Base-by-base conservation (phyloP, 176 grass and related monocot species). In the Carex scoparia region DNA sequence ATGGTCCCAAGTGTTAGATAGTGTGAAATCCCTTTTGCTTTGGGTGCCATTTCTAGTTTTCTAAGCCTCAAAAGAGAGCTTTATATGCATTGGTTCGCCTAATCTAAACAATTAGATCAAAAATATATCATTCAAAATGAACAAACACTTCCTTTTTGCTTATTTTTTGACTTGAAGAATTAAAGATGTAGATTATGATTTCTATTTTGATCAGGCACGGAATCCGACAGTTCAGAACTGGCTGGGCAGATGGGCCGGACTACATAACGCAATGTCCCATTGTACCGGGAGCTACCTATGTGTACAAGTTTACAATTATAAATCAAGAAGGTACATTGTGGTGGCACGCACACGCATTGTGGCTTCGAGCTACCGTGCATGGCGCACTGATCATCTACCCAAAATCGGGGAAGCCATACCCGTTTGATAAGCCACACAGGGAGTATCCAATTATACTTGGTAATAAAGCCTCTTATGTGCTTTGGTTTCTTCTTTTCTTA, bases 301-400 rank as follows among this genome's bases (percentile, higher is more conserved):
- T 89, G 60, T 97, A 97, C 88, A 81, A 89, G 8, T 97, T 91
- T 87, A 91, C 90, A 8, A 83, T 90, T 33, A 71, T 88, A 82
- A 35, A 65, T 18, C 95, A 97, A 86, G 94, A 94, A 84, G 92
- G 94, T 37, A 94, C 94, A 23, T 83, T 97, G 37, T 97, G 94
- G 94, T 97, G 94, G 94, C 92, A 97, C 69, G 94, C 94, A 4
- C 94, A 97, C 74, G 93, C 90, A 84, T 87, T 89, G 0, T 98
- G 93, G 91, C 89, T 98, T 59, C 90, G 95, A 65, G 91, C 91
- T 74, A 98, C 93, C 69, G 91, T 98, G 19, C 87, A 95, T 59
- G 95, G 95, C 32, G 91, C 95, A 48, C 86, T 98, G 82, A 65
- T 98, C 88, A 90, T 98, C 87, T 85, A 89, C 75, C 95, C 95